Base-by-base conservation (phyloP, 2,329 filamentous ascomycete species). In the Diaporthe citrichinensis region DNA sequence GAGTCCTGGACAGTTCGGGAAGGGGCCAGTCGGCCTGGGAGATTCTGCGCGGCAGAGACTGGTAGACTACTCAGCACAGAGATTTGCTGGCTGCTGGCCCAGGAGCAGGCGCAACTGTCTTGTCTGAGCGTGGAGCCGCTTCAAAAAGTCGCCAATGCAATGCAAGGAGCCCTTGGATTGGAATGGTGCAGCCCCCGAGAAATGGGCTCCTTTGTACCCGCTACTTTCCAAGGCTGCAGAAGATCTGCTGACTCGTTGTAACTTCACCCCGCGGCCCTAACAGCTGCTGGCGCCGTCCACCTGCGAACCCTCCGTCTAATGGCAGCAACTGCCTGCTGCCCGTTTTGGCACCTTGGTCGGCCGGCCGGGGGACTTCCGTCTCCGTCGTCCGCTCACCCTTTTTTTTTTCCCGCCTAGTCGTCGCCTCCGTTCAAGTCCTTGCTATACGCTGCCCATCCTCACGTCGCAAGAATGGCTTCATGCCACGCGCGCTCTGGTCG, bases 51-150 rank as follows among this genome's bases (percentile, higher is more conserved):
- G 34, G 36, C 12, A 41, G 34, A 34, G 55, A 36, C 51, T 53
- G 55, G 55, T n/a, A 61, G 58, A 41, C 58, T 34, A 58, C 34
- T 59, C 57, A 25, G 57, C 10, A 59, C 34, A 25, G 59, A 62
- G 41, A 44, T 31, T 65, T 46, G 59, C 59, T 65, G 57, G 57
- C 55, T 20, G 55, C 36, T 39, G 31, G 28, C 28, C 25, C 6
- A 25, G 53, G 28, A 57, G 53, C 53, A 57, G 53, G 58, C 58
- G 36, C 59, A 62, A 44, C 59, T 65, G 44, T n/a, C 44, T 67
- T 55, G 65, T 69, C 65, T 69, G 49, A 69, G 49, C 65, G 65
- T 69, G 65, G 65, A 69, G 65, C 65, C 65, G 65, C 65, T 8
- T 69, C 49, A 10, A 55, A 31, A 69, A 25, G 65, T 69, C 65